These are phyloP conservation scores for Aspergillus puulaauensis DNA, from an alignment of 2,329 filamentous ascomycete species.

Conservation along the genomic window DNA sequence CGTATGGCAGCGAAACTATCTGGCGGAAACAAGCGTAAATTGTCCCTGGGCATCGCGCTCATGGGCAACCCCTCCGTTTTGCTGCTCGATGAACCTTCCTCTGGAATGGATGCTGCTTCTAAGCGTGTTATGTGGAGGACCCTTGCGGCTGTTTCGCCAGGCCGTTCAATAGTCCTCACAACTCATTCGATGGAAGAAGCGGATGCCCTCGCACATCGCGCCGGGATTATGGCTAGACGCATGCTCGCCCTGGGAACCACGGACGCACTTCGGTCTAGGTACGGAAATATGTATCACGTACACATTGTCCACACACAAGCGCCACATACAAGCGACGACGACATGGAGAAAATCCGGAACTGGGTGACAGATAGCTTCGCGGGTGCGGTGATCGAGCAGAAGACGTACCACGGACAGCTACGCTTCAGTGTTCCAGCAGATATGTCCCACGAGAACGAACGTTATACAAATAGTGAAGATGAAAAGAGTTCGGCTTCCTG, in stretches of 20 bases:
- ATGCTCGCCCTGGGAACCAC: slow-evolving; percentile 84
- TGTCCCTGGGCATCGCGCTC: slow-evolving; percentile 82
- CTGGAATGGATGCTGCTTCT: slow-evolving; percentile 84
- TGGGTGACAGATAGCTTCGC: slow-evolving; percentile 67
- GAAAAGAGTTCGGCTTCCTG: not conserved
- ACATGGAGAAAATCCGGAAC: slow-evolving; percentile 64
- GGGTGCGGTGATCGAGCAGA: slow-evolving; percentile 66
- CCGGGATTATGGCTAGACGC: slow-evolving; percentile 78
- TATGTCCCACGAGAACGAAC: not conserved
- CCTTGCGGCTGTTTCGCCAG: slow-evolving; percentile 68
- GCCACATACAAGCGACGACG: slow-evolving; percentile 67
- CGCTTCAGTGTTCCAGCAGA: slow-evolving; percentile 71
- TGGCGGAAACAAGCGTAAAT: slow-evolving; percentile 91
- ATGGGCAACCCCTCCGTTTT: slow-evolving; percentile 90
- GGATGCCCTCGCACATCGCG: slow-evolving; percentile 78
- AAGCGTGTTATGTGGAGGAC: slow-evolving; percentile 95
- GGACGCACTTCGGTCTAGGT: slow-evolving; percentile 68
- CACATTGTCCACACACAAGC: slow-evolving; percentile 76
- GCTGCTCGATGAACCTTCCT: slow-evolving; percentile 84
- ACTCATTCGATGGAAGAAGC: slow-evolving; percentile 97
- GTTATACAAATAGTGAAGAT: not conserved
- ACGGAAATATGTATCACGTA: slow-evolving; percentile 77
- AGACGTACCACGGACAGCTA: slow-evolving; percentile 81
- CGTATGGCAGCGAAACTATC: slow-evolving; percentile 78
- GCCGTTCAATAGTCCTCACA: slow-evolving; percentile 81